Evolutionary conservation across 1,284 basidiomycete species (phyloP), one percentile per base, ranked within the genome.

Genomic region (Puccinia triticina): DNA sequence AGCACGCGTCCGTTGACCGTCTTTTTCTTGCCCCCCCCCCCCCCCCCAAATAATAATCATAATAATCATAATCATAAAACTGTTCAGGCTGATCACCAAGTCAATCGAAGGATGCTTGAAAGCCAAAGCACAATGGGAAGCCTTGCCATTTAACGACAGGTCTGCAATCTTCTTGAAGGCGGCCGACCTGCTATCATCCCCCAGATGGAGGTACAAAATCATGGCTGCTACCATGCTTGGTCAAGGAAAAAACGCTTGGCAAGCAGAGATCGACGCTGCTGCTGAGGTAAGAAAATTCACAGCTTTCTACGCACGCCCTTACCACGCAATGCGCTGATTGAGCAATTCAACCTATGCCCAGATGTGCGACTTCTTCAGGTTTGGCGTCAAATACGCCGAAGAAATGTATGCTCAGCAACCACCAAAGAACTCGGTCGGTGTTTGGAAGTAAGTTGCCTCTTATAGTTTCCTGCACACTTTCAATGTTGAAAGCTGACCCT

Each of bases 191-290:
- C 55, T 78, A 29, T 59, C 72, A 12, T 79, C 82, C 21, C 71
- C 82, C 11, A 50, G 21, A 97, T 88, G 90, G 96, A 66, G 85
- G 86, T 95, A 94, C 89, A 92, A 93, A 88, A 90, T 99, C 78
- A 91, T 98, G 89, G 97, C 97, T 46, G 95, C 96, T 46, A 98
- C 96, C 71, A 98, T 99, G 89, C 90, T 99, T 67, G 96, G 96
- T 18, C 96, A 99, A 89, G 96, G 97, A 77, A 99, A 99, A 91
- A 99, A 98, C 87, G 92, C 91, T 16, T 99, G 96, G 96, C 96
- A 99, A 89, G 97, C 96, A 32, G 96, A 99, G 90, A 99, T 99
- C 84, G 96, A 99, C 88, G 94, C 97, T 77, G 96, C 95, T 40
- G 96, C 97, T 23, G 96, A 98, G 91, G 93, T 94, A 74, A 34